phyloP scores from a whole-genome alignment of 2,329 filamentous ascomycete genomes.

The Periglandula ipomoeae region DNA sequence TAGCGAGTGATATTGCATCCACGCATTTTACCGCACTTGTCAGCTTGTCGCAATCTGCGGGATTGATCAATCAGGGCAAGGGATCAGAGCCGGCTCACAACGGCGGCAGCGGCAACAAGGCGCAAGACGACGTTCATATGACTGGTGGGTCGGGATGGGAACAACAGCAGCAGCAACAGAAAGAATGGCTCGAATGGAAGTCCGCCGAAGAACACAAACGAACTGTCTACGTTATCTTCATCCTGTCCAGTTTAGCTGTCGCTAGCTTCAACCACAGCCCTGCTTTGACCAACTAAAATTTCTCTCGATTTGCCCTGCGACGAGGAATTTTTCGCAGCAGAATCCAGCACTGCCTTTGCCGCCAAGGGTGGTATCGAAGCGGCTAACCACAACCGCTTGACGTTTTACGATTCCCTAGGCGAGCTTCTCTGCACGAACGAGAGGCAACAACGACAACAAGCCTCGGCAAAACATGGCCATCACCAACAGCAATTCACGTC shows the following conservation, averaged over 20 bases:
- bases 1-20: constrained; percentile 80
- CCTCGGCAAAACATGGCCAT: constrained; percentile 20
- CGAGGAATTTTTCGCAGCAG: constrained; percentile 81
- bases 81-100: neutral
- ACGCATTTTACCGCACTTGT: constrained; percentile 88
- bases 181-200: constrained; percentile 78
- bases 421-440: constrained; percentile 71
- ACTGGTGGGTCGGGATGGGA: constrained; percentile 40
- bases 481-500: constrained; percentile 4
- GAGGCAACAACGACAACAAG: constrained; percentile 47
- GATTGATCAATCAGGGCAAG: constrained; percentile 41
- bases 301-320: constrained; percentile 83
- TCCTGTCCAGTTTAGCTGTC: constrained; percentile 81
- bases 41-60: constrained; percentile 83
- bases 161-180: constrained; percentile 40
- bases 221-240: constrained; percentile 84
- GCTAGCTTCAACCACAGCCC: constrained; percentile 90
- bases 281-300: constrained; percentile 89
- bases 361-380: constrained; percentile 63
- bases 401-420: constrained; percentile 75
- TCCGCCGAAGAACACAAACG: constrained; percentile 81
- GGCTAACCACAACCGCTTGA: constrained; percentile 60
- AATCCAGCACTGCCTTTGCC: constrained; percentile 73
- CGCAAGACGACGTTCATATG: constrained; percentile 46
- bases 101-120: constrained; percentile 14